Conservation (phyloP, 2,329 filamentous ascomycete genomes). For the Purpureocillium lavendulum region DNA sequence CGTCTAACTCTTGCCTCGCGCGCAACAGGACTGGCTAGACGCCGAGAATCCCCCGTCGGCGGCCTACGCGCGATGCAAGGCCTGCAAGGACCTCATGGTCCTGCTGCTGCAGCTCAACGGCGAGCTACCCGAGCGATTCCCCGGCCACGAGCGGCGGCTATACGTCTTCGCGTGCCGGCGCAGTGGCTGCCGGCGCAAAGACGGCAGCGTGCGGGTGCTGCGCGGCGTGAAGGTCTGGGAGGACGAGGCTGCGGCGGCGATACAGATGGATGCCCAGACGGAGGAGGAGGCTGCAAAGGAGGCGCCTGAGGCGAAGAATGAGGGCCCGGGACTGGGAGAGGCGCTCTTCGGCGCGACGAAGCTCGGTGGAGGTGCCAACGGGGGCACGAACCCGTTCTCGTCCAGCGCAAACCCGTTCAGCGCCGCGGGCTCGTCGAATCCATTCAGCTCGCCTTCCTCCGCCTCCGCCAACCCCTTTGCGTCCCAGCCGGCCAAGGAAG, state of each 20-base stretch:
- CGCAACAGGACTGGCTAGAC: constrained; percentile 86
- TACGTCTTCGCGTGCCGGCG: constrained; percentile 79
- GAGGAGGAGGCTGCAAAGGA: constrained; percentile 21
- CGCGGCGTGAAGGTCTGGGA: constrained; percentile 55
- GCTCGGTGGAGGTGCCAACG: constrained; percentile 24
- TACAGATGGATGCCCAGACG: constrained; percentile 21
- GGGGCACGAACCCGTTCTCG: constrained; percentile 37
- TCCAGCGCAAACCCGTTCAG: no score
- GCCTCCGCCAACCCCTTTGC: constrained; percentile 19
- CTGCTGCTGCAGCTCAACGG: constrained; percentile 86
- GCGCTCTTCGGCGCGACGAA: constrained; percentile 61
- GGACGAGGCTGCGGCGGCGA: constrained; percentile 21
- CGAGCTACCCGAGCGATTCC: constrained; percentile 79
- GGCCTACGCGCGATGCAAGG: constrained; percentile 72
- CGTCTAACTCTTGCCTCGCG: no score
- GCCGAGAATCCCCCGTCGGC: constrained; percentile 62
- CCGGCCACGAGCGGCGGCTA: constrained; percentile 76
- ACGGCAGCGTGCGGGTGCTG: constrained; percentile 71
- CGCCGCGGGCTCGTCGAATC: constrained; percentile 16
- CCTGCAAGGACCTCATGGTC: constrained; percentile 76
- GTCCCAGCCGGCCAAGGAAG: constrained; percentile 22
- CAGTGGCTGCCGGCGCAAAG: constrained; percentile 71
- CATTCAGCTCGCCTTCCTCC: constrained; percentile 17
- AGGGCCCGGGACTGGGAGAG: constrained; percentile 48
- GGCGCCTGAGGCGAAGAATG: constrained; percentile 23